phyloP scores from a whole-genome alignment of 495 filamentous ascomycete genomes.

The Lichenothelia convexa region DNA sequence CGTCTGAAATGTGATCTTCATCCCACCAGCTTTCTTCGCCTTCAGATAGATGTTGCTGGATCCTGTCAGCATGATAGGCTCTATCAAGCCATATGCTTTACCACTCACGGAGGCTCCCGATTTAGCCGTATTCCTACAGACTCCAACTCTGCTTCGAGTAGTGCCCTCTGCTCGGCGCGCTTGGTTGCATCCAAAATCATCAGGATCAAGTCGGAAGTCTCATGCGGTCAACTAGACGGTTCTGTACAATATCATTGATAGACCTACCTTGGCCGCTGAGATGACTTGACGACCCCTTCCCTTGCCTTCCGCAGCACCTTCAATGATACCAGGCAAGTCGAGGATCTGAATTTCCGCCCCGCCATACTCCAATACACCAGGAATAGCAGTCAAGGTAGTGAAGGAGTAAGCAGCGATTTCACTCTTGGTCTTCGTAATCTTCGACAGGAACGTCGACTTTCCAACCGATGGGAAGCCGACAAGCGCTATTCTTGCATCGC shows the following conservation, averaged over 20 bases:
- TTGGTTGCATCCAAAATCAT: conserved; percentile 98
- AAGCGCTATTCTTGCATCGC: conserved; percentile 91
- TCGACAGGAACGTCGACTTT: conserved; percentile 96
- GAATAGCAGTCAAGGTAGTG: conserved; percentile 95
- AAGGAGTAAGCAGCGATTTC: conserved; percentile 95
- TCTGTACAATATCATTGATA: neutral
- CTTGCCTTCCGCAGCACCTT: conserved; percentile 92
- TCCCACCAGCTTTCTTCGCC: conserved; percentile 84
- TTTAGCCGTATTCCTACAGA: conserved; percentile 93
- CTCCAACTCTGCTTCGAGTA: conserved; percentile 86
- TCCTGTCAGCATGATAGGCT: neutral
- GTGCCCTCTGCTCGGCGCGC: conserved; percentile 76
- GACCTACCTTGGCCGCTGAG: conserved; percentile 64
- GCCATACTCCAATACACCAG: conserved; percentile 93
- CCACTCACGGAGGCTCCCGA: conserved; percentile 68
- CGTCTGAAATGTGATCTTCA: conserved; percentile 92
- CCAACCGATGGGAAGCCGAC: conserved; percentile 97
- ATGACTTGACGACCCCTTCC: conserved; percentile 94
- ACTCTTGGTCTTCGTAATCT: conserved; percentile 96
- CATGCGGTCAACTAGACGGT: too few species aligned
- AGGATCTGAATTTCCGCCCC: conserved; percentile 97
- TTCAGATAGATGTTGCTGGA: conserved; percentile 95
- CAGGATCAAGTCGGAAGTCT: conserved; percentile 91
- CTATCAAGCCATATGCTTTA: neutral
- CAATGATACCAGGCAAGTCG: conserved; percentile 97